Conservation (phyloP, 768 basidiomycete genomes). For the Neoboletus brunneissimus region DNA sequence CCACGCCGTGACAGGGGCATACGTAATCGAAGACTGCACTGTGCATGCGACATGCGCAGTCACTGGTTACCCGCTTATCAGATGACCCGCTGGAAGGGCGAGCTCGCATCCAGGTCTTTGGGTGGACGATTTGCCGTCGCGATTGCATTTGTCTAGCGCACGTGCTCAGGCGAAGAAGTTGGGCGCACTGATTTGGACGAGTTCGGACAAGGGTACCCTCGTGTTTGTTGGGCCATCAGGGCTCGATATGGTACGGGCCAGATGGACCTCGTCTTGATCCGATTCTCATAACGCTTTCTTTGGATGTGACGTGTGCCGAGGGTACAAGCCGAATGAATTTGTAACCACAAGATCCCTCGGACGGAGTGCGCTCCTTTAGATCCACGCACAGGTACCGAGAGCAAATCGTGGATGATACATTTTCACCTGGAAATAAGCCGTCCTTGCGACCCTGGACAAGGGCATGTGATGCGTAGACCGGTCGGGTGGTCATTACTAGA, state of each 20-base stretch:
- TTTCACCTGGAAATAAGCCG: neutral
- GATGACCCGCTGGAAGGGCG: too few relatives aligned
- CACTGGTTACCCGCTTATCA: constrained; percentile 3
- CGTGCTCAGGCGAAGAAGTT: neutral
- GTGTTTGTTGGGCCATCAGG: neutral
- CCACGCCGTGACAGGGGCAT: neutral
- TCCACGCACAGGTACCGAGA: constrained; percentile 1
- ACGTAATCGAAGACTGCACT: constrained; percentile 21
- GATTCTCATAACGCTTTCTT: neutral
- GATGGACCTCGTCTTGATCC: constrained; percentile 8
- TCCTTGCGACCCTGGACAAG: constrained; percentile 8
- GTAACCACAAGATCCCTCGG: neutral
- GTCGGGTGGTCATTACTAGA: neutral
- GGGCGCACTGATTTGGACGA: neutral
- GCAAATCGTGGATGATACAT: neutral
- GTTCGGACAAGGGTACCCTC: neutral
- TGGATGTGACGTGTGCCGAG: neutral
- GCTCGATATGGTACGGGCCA: constrained; percentile 2
- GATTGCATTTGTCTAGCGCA: neutral
- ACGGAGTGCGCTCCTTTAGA: constrained; percentile 11
- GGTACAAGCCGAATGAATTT: neutral
- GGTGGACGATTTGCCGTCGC: neutral
- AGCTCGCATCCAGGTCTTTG: neutral
- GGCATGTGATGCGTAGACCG: neutral
- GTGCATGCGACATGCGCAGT: neutral